Evolutionary conservation across 352 stramenopile genomes (phyloP), one percentile per base, ranked within the genome.

Genomic region (Vaucheria bursata): DNA sequence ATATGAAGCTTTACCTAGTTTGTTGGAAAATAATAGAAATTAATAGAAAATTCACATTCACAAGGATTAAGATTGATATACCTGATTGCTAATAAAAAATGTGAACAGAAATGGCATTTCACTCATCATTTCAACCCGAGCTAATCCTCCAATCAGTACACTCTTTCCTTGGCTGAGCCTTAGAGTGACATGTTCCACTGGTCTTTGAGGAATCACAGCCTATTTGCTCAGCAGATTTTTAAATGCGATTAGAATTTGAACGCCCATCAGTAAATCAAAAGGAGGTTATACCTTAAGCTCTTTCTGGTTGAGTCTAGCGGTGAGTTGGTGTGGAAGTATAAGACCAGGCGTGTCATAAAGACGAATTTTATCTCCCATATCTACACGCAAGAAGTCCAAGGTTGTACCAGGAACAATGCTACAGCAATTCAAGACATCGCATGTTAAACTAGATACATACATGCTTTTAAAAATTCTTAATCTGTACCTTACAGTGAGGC

Each of bases 321-420:
- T 86, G 8, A 86, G 68, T 50, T 86, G 83, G 68, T 86, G 81
- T 45, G 70, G 73, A 36, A 85, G 65, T 36, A 87, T 85, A 3
- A 87, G 53, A 7, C 84, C 84, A 31, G 84, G 84, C 2, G 84
- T 87, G 79, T 87, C 84, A 73, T 84, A 85, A 3, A 87, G 53
- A 1, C 71, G 76, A 29, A 66, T 65, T 37, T 77, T 73, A 34
- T 85, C 79, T 7, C 74, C 71, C 12, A 87, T 59, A 50, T 85
- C 77, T 45, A 82, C 69, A 59, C 75, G 66, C n/a, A 86, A 65
- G 32, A 86, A 86, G 69, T 86, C 91, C 50, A 96, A 82, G 5
- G 91, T 96, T 33, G 91, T 96, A 35, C 91, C 91, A 0, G 91
- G 91, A 12, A 96, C 85, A 32, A 88, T 88, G n/a, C 91, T 95